phyloP scores from a whole-genome alignment of 2,329 filamentous ascomycete genomes.

The Ophiocordyceps camponoti-leonardi region DNA sequence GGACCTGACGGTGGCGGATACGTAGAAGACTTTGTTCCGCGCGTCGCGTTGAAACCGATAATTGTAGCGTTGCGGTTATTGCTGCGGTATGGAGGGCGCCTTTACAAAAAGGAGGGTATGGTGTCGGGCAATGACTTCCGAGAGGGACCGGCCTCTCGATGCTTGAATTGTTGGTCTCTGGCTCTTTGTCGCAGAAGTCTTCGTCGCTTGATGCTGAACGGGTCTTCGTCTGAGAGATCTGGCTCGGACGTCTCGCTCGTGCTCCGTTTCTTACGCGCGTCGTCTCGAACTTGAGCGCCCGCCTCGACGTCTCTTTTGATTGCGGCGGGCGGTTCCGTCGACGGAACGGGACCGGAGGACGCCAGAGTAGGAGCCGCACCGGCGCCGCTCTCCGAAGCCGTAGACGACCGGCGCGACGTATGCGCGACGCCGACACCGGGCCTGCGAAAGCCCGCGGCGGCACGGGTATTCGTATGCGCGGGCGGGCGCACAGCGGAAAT shows the following conservation, averaged over 20 bases:
- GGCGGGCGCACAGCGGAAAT: too few species aligned
- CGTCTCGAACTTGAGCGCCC: neutral
- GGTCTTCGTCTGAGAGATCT: constrained; percentile 14
- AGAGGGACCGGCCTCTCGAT: constrained; percentile 3
- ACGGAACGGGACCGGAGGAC: too few species aligned
- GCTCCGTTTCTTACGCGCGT: neutral
- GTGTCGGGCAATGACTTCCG: constrained; percentile 10
- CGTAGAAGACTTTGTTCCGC: constrained; percentile 2
- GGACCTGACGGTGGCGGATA: constrained; percentile 41
- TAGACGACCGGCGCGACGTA: too few species aligned
- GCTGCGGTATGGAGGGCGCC: too few species aligned
- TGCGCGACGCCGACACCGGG: too few species aligned
- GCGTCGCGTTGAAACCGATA: neutral
- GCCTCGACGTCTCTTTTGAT: neutral
- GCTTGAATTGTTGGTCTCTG: constrained; percentile 10
- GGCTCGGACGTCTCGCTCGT: neutral
- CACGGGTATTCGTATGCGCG: too few species aligned
- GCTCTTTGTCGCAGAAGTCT: constrained; percentile 8
- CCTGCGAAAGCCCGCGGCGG: too few species aligned
- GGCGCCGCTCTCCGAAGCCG: too few species aligned
- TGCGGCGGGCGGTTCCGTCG: too few species aligned
- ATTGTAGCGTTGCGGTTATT: too few species aligned
- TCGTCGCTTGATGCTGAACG: constrained; percentile 8
- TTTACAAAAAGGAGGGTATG: constrained; percentile 20
- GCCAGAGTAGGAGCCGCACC: too few species aligned